Percentiles rank a stretch among this genome's conserved stretches.
phyloP scores from a whole-genome alignment of 768 basidiomycete species.

The Tricholoma terreum region DNA sequence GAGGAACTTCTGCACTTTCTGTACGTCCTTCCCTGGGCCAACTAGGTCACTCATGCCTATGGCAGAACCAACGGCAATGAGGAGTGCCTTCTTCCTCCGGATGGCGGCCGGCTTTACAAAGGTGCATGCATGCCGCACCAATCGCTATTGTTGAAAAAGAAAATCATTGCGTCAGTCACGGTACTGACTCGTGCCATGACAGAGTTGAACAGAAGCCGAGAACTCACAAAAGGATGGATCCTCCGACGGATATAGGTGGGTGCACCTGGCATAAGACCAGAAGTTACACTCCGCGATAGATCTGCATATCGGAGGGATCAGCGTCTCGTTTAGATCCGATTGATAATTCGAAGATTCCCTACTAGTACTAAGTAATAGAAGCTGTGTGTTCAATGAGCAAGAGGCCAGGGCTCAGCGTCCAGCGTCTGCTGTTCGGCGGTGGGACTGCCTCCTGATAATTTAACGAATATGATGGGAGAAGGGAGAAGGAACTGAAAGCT shows the following conservation, averaged over 20 bases:
- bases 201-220: too few relatives aligned
- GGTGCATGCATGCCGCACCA: neutral
- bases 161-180: neutral
- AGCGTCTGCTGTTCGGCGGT: too few relatives aligned
- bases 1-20: neutral
- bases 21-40: neutral
- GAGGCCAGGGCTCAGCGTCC: too few relatives aligned
- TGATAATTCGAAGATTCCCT: too few relatives aligned
- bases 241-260: neutral
- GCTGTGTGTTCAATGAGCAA: too few relatives aligned
- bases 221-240: neutral
- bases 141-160: neutral
- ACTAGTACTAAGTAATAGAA: too few relatives aligned
- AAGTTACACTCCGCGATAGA: neutral
- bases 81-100: neutral
- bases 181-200: neutral
- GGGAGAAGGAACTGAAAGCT: too few relatives aligned
- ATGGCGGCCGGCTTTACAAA: too few relatives aligned
- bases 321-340: too few relatives aligned
- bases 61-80: neutral
- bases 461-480: too few relatives aligned
- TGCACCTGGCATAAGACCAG: neutral
- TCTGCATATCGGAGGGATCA: too few relatives aligned
- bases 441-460: too few relatives aligned
- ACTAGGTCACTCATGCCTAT: neutral